Evolutionary conservation across 306 rosid genomes (phyloP).

Genomic region (Spatholobus suberectus): DNA sequence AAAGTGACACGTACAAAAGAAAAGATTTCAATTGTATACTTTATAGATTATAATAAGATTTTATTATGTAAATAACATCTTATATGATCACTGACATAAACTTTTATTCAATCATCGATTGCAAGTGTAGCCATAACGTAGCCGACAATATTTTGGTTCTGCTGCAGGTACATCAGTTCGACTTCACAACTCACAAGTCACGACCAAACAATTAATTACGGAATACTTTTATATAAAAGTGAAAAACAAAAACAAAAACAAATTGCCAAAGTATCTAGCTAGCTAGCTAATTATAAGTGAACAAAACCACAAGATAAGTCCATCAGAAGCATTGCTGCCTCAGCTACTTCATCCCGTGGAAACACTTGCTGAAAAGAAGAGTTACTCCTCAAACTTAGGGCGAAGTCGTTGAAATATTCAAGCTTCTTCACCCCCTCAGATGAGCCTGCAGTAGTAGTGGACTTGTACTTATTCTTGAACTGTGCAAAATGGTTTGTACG

Average conservation of each 20-base stretch:
- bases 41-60: no score
- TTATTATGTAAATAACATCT: no score
- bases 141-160: slow-evolving; percentile 10
- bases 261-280: neutral
- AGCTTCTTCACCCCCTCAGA: slow-evolving; percentile 22
- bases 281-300: neutral
- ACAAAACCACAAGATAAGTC: slow-evolving; percentile 65
- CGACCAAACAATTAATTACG: slow-evolving; percentile 5
- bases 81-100: neutral
- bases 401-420: slow-evolving; percentile 45
- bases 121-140: neutral
- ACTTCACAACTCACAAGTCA: neutral
- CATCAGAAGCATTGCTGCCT: slow-evolving; percentile 78
- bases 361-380: slow-evolving; percentile 48
- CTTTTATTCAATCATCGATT: neutral
- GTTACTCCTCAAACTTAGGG: slow-evolving; percentile 44
- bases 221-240: neutral
- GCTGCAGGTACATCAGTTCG: neutral
- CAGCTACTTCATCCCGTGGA: slow-evolving; percentile 68
- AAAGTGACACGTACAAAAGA: no score
- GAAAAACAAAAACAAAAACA: neutral
- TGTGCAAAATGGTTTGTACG: slow-evolving; percentile 42
- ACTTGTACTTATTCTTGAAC: slow-evolving; percentile 52
- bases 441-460: neutral
- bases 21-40: no score